Evolutionary conservation across 2,329 filamentous ascomycete species (phyloP), one percentile per base, ranked within the genome.

Genomic region (Cercospora nicotianae): DNA sequence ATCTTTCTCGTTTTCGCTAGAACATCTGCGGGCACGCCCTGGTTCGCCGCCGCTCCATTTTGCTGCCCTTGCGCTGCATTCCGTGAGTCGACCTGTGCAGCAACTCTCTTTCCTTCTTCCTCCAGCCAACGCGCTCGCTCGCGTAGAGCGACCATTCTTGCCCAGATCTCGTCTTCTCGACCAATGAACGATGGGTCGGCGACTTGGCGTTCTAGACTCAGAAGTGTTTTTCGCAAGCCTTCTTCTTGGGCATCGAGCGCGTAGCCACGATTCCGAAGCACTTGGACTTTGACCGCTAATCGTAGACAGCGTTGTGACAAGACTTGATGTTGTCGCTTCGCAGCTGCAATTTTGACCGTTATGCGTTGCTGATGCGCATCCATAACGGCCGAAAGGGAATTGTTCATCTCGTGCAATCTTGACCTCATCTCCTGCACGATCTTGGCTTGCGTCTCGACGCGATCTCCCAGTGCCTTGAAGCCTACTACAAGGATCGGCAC

Each of bases 81-180:
- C 63, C 75, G 72, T 42, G 83, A 81, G 2, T 80, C 77, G 5
- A 81, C 74, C 57, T 79, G 75, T 70, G 79, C 81, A 51, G 88
- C 87, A 64, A 89, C 83, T 80, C 88, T 89, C 77, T 90, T 91
- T 67, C 92, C 85, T 81, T 95, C 91, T 73, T 87, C 87, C 75
- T 90, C 90, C 73, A 96, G 80, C 74, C 88, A 86, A 72, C 90
- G 87, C 23, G 91, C 90, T 72, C 92, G 88, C 69, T 91, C 90
- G 71, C 91, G 84, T 59, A 95, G 82, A 42, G 90, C 87, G 60
- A 93, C 90, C 81, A 95, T 87, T 57, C 92, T 84, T 71, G 91
- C 93, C 92, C 92, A 95, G 55, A 95, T 88, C 82, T 95, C 92
- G 79, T 95, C 92, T 76, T 92, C 90, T 72, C 91, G 84, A 2